Percentiles rank a stretch among this genome's conserved stretches.
phyloP scores from a whole-genome alignment of 345 rosid species.

The Eucalyptus guilfoylei region DNA sequence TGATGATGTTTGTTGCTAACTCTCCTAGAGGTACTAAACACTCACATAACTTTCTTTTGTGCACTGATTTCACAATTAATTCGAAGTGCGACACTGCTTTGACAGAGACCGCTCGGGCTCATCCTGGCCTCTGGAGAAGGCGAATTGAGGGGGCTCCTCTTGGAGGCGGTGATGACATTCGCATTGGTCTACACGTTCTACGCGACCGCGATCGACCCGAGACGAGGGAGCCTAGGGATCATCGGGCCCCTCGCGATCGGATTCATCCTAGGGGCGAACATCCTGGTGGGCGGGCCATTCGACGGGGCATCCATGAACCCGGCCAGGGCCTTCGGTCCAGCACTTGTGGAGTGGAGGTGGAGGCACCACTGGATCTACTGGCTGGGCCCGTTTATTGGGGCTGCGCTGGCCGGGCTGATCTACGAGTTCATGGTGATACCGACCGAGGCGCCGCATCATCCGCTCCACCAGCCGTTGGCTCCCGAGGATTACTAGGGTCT shows the following conservation, averaged over 20 bases:
- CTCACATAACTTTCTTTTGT: not conserved
- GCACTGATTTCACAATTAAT: not conserved
- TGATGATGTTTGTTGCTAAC: not conserved
- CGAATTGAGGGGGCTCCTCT: conserved; percentile 24
- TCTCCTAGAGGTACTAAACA: not conserved
- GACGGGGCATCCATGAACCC: conserved; percentile 47
- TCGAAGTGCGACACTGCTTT: not conserved
- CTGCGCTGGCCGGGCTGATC: conserved; percentile 30
- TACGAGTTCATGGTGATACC: conserved; percentile 52
- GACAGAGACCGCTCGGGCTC: conserved; percentile 59
- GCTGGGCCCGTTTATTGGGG: conserved; percentile 36
- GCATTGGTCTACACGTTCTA: conserved; percentile 29
- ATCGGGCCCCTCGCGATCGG: conserved; percentile 38
- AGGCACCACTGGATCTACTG: conserved; percentile 47
- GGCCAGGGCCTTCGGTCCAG: conserved; percentile 37
- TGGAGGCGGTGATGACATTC: conserved; percentile 28
- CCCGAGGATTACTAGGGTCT: conserved; percentile 55
- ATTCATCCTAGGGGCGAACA: conserved; percentile 29
- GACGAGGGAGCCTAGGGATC: conserved; percentile 30
- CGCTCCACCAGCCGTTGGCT: conserved; percentile 59
- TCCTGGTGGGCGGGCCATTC: conserved; percentile 38
- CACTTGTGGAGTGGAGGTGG: conserved; percentile 49
- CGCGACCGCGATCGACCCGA: conserved; percentile 33
- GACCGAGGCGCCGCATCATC: conserved; percentile 20
- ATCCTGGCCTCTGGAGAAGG: conserved; percentile 38